These are phyloP conservation scores for Dorcoceras hygrometricum DNA, from an alignment of 257 asterid species.

Conservation along the genomic window DNA sequence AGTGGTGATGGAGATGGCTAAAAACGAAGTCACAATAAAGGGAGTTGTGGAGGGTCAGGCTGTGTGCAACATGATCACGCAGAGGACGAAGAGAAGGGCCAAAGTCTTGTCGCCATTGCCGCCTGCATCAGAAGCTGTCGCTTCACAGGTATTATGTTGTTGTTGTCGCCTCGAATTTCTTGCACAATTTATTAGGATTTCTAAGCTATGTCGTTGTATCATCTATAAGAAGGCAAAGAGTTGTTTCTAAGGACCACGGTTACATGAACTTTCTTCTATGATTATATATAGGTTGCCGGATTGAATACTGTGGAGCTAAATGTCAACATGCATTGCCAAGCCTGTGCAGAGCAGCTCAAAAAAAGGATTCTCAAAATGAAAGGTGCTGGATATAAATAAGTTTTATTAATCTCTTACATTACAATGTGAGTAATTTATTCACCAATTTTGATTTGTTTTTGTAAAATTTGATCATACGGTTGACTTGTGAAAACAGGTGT, in stretches of 20 bases:
- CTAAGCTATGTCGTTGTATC: no score
- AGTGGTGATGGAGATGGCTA: conserved; percentile 52
- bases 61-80: conserved; percentile 56
- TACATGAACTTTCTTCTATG: not conserved
- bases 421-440: not conserved
- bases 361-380: conserved; percentile 82
- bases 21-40: conserved; percentile 71
- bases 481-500: conserved; percentile 44
- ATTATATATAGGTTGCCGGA: conserved; percentile 52
- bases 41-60: conserved; percentile 81
- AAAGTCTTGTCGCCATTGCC: conserved; percentile 73
- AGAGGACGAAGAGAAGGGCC: conserved; percentile 59
- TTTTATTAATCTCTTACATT: no score
- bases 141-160: conserved; percentile 55
- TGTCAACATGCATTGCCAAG: conserved; percentile 89
- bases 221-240: no score
- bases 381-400: conserved; percentile 35
- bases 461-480: no score
- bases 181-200: not conserved
- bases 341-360: conserved; percentile 84
- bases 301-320: conserved; percentile 57
- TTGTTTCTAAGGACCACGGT: no score
- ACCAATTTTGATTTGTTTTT: no score
- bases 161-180: no score
- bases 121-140: conserved; percentile 60